Evolutionary conservation across 257 asterid species (phyloP), one percentile per base, ranked within the genome.

Genomic region (Perilla frutescens): DNA sequence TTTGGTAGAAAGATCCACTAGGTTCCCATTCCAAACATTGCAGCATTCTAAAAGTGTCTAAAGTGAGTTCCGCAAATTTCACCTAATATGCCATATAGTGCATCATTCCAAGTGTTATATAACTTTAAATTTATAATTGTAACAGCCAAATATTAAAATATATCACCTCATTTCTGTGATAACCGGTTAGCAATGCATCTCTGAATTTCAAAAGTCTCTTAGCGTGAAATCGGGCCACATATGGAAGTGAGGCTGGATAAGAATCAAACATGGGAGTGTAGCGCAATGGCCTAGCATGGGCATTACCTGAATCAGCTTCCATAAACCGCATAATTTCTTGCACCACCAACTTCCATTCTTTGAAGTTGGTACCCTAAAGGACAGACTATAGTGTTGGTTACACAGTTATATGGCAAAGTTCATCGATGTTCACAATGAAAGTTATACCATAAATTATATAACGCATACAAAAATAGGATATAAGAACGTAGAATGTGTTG

Each of bases 11-110:
- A 65, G 97, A 84, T 59, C 96, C 97, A 78, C 89, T 85, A 60
- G 98, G 96, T 82, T 94, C 99, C 98, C 98, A 94, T 86, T 94
- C 99, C 92, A 94, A 87, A 80, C 96, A 91, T 82, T 94, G 99
- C 82, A 94, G 67, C 99, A 94, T 94, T 85, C 98, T 91, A 66
- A 79, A 94, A 76, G 97, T 91, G 81, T 94, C 98, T 69, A 94
- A 73, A 13, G 99, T 90, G 81, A 90, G 83, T 77, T 91, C 99
- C 60, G 99, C 96, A 81, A 88, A 90, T 87, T 92, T 94, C 76
- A 89, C 93, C 99, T 94, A 90, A 68, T 76, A 86, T 61, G 71
- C 48, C 47, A 48, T 56, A 61, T 20, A 20, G 26, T 8, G 32
- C 37, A 61, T 60, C 47, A 51, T 7, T 12, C 59, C 34, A 32